Evolutionary conservation across 1,284 basidiomycete species (phyloP), one percentile per base, ranked within the genome.

Genomic region (Fomitopsis schrenkii): DNA sequence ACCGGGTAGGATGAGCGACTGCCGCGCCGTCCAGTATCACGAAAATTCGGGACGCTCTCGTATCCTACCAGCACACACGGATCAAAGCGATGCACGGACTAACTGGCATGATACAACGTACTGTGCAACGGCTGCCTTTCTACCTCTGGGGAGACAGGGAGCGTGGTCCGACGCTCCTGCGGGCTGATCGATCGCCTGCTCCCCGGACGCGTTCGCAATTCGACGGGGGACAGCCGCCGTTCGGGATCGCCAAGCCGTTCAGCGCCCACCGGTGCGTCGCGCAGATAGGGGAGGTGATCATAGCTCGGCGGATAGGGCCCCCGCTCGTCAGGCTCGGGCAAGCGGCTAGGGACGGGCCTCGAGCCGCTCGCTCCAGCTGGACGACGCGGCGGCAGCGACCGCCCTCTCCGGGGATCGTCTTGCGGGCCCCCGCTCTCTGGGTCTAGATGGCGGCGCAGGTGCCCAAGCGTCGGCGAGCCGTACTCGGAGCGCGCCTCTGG

Each of bases 301-400:
- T 54, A 38, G n/a, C 33, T 19, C 52, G 35, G 19, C 35, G 52
- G 52, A 14, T 54, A 54, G 35, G 36, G 52, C 19, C 52, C 52
- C 17, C 36, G 52, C 35, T 54, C 52, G 36, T 54, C 52, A 54
- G 52, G 36, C 52, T 54, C 52, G 52, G n/a, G 22, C 52, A 54
- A 54, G 35, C 52, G 52, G 52, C 52, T 54, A n/a, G 52, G 52
- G 26, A 54, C 26, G 33, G 52, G 52, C 52, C 52, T 36, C 22
- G 52, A 54, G 52, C 52, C 52, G 36, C 52, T 54, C 28, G 52
- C 52, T 26, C 35, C 52, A 54, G 35, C 52, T 36, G 52, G 19
- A 15, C 52, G 52, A 40, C 52, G 52, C 33, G 52, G 52, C 19
- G 52, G 52, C 33, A 54, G 36, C 33, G 52, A 54, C 12, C 52